These are phyloP conservation scores for Scopulariopsis brevicaulis DNA, from an alignment of 2,329 filamentous ascomycete species.

Conservation along the genomic window DNA sequence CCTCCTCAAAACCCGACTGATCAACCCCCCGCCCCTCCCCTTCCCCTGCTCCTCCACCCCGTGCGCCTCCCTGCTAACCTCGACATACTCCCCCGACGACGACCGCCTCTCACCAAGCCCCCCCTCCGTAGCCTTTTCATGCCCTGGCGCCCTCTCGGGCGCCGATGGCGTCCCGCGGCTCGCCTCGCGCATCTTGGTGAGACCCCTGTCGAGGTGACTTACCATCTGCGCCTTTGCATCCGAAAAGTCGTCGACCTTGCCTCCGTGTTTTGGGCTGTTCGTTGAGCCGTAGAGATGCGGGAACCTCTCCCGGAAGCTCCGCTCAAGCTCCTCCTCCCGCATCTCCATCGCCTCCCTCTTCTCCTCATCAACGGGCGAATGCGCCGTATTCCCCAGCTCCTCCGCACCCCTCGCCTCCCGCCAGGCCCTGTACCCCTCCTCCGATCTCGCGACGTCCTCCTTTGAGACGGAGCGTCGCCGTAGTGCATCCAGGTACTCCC, in stretches of 20 bases:
- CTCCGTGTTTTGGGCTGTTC: conserved; percentile 3
- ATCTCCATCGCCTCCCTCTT: conserved; percentile 26
- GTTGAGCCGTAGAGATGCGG: conserved; percentile 25
- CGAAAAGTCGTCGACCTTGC: conserved; percentile 17
- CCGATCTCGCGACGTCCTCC: conserved; percentile 15
- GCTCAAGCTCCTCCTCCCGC: conserved; percentile 36
- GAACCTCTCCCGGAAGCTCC: conserved; percentile 32
- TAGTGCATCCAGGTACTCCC: conserved; percentile 20
- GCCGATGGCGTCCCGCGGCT: background rate
- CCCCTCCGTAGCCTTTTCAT: background rate
- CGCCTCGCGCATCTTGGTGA: conserved; percentile 28
- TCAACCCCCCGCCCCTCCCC: background rate
- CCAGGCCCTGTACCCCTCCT: conserved; percentile 31
- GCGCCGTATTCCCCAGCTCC: conserved; percentile 14
- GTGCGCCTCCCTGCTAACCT: conserved; percentile 15
- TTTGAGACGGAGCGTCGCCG: conserved; percentile 20
- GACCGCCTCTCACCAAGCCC: background rate
- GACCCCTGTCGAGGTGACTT: conserved; percentile 33
- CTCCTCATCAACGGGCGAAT: conserved; percentile 13
- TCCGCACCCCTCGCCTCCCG: conserved; percentile 30
- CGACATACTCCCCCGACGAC: conserved; percentile 20
- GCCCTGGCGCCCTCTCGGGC: background rate
- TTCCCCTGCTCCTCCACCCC: background rate
- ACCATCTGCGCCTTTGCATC: conserved; percentile 34
- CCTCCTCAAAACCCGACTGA: background rate